These are phyloP conservation scores for Alternaria triticina DNA, from an alignment of 2,329 filamentous ascomycete genomes.

Conservation along the genomic window DNA sequence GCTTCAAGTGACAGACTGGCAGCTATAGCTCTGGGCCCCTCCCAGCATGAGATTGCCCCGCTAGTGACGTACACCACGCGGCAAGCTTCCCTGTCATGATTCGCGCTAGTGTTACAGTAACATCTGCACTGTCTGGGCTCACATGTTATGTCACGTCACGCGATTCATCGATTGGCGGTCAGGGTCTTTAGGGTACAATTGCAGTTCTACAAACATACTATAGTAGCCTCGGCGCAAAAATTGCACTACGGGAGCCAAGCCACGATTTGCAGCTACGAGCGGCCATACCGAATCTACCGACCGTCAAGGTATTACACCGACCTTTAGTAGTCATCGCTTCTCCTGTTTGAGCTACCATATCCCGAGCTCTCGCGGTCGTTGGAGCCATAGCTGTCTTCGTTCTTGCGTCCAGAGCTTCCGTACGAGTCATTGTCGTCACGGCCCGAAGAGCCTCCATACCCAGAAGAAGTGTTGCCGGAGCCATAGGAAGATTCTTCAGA, in stretches of 20 bases:
- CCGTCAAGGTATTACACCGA: not conserved
- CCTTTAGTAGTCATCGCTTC: slow-evolving; percentile 10
- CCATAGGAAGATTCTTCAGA: not conserved
- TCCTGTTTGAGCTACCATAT: slow-evolving; percentile 8
- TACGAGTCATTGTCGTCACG: not conserved
- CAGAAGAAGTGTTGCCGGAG: not conserved
- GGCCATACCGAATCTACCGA: not conserved
- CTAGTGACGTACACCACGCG: slow-evolving; percentile 24
- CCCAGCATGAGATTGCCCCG: slow-evolving; percentile 16
- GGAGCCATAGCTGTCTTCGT: slow-evolving; percentile 2
- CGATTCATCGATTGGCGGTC: not conserved
- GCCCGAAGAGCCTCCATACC: not conserved
- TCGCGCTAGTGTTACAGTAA: not conserved
- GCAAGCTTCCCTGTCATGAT: slow-evolving; percentile 4
- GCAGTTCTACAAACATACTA: not conserved
- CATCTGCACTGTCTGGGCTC: not conserved
- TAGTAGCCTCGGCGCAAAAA: not conserved
- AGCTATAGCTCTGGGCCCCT: slow-evolving; percentile 13
- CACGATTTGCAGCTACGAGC: not conserved
- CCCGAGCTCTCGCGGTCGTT: slow-evolving; percentile 1
- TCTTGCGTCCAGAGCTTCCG: not conserved
- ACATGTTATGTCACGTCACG: not conserved
- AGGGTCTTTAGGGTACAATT: not conserved
- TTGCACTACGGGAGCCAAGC: not conserved
- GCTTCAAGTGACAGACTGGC: not conserved